Percentiles rank a stretch among this genome's conserved stretches.
phyloP scores from a whole-genome alignment of 2,329 filamentous ascomycete species.

The Talaromyces sp. region DNA sequence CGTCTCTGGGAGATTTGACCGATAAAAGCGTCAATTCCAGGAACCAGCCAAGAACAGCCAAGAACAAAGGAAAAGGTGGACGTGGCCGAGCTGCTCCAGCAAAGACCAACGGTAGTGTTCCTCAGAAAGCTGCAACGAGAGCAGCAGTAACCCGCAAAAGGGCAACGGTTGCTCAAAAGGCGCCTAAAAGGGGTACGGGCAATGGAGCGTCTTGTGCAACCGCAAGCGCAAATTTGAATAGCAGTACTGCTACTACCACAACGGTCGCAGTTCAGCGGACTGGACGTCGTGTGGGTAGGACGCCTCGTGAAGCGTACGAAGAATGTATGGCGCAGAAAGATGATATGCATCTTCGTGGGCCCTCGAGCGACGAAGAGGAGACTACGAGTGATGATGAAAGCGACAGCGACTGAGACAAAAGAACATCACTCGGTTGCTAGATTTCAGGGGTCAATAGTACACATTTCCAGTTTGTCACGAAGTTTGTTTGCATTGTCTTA shows the following conservation, averaged over 20 bases:
- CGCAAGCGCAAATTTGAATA: not conserved
- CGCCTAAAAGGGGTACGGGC: not conserved
- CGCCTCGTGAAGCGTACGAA: not conserved
- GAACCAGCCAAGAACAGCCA: not conserved
- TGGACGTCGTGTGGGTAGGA: not conserved
- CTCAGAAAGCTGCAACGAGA: not conserved
- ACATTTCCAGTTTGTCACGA: not conserved
- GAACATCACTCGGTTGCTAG: not conserved
- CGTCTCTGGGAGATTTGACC: not conserved
- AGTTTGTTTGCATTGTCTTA: not conserved
- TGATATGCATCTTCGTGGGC: not conserved
- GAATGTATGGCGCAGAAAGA: not conserved
- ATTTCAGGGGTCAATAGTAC: not conserved
- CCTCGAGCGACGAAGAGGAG: conserved; percentile 6
- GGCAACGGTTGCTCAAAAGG: not conserved
- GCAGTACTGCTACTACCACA: not conserved
- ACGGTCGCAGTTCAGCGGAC: not conserved
- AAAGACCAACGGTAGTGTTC: not conserved
- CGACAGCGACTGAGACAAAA: not conserved
- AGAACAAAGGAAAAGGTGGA: not conserved
- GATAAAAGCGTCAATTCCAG: not conserved
- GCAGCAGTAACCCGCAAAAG: not conserved
- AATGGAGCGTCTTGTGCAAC: not conserved
- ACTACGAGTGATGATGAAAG: not conserved
- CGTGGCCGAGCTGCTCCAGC: not conserved